Evolutionary conservation across 257 asterid species (phyloP), one percentile per base, ranked within the genome.

Genomic region (Schizonepeta tenuifolia): DNA sequence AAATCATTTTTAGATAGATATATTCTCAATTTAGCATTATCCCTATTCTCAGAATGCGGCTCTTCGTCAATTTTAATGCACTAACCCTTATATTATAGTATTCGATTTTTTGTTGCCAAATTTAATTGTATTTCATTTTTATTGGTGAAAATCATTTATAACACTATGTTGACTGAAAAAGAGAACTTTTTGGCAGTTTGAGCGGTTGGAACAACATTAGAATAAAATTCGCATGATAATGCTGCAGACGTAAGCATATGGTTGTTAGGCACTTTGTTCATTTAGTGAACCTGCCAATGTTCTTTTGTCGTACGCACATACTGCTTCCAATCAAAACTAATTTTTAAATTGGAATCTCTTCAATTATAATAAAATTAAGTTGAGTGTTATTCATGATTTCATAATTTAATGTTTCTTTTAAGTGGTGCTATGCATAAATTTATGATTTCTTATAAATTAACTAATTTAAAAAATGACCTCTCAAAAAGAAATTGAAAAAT

Each of bases 181-280:
- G 10, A 33, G 3, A 21, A 17, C 40, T 59, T 49, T 61, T 60
- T 21, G 72, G 67, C 59, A 64, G 78, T 73, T 73, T 64, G 72
- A 65, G 72, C 78, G 55, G 78, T 73, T 73, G 72, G 58, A 64
- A 40, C 66, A 38, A 24, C 65, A 35, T 20, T 28, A 22, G 12
- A 63, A 64, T 63, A 64, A 10, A 62, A 55, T 61, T 72, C 5
- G 59, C 65, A 62, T 62, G 69, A 63, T 72, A 62, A 73, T 38
- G 55, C 0, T 38, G 35, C 31, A 62, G 36, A 51, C n/a, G n/a
- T n/a, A n/a, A n/a, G n/a, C n/a, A 2, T 21, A 5, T 46, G 69
- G 31, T 62, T 22, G 61, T 55, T 55, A 10, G 61, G 58, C 5
- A 20, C 1, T 51, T 20, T 55, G 18, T 24, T 61, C 14, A 33